Evolutionary conservation across 1,284 basidiomycete genomes (phyloP).

Genomic region (Cryptococcus sp.): DNA sequence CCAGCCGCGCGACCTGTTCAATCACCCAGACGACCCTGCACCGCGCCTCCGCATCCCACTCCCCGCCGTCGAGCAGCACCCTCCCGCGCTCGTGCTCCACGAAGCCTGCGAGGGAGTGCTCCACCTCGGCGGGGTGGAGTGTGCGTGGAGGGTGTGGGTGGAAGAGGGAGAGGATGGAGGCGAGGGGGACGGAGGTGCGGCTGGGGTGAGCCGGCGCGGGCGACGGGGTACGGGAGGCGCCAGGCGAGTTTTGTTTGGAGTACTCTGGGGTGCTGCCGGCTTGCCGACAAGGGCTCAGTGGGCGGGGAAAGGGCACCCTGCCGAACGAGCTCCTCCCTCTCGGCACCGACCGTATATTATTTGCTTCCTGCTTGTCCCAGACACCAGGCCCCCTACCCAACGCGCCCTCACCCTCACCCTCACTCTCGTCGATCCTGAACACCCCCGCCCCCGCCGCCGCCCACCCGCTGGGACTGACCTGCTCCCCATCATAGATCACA

Average conservation of each 20-base stretch:
- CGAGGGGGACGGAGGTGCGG: not conserved
- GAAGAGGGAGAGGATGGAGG: not conserved
- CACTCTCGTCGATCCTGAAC: too few species aligned
- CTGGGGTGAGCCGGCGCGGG: not conserved
- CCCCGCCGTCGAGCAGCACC: not conserved
- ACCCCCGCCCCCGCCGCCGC: too few species aligned
- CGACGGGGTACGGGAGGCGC: not conserved
- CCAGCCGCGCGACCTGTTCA: constrained; percentile 17
- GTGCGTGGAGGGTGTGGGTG: not conserved
- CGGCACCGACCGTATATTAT: not conserved
- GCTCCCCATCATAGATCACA: constrained; percentile 16
- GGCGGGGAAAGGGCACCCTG: not conserved
- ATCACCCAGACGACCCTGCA: constrained; percentile 17
- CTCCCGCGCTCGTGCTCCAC: constrained; percentile 7
- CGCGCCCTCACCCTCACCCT: too few species aligned
- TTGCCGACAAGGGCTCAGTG: not conserved
- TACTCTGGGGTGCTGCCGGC: not conserved
- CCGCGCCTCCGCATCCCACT: constrained; percentile 14
- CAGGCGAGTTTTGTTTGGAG: not conserved
- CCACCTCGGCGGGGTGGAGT: constrained; percentile 4
- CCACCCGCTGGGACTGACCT: constrained; percentile 13
- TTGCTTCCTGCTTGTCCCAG: constrained; percentile 1
- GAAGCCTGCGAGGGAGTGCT: constrained; percentile 3
- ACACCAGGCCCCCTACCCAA: not conserved
- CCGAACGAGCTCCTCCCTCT: too few species aligned